These are phyloP conservation scores for Aspergillus novofumigatus DNA, from an alignment of 2,329 filamentous ascomycete genomes.

Conservation along the genomic window DNA sequence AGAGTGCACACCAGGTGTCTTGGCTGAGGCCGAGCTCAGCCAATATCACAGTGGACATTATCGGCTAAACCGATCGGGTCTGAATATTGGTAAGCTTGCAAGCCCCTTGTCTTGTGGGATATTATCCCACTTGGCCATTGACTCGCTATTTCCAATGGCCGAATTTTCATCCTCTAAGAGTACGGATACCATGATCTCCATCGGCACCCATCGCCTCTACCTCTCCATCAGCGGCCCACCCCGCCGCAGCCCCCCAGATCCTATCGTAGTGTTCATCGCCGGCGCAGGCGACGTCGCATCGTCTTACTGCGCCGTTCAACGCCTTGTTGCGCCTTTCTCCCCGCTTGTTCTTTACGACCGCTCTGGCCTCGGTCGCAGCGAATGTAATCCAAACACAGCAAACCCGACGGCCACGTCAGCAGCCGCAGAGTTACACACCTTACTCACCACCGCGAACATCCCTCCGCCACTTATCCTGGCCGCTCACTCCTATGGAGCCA, in stretches of 20 bases:
- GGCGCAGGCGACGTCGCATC: slow-evolving; percentile 35
- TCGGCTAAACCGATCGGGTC: no score
- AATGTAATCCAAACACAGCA: slow-evolving; percentile 14
- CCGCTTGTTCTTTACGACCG: slow-evolving; percentile 36
- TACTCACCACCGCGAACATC: slow-evolving; percentile 22
- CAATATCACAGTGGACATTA: no score
- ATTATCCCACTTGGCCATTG: no score
- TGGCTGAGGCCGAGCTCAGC: no score
- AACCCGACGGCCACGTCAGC: slow-evolving; percentile 20
- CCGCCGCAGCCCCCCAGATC: slow-evolving; percentile 19
- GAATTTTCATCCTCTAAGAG: not conserved
- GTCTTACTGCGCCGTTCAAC: slow-evolving; percentile 30
- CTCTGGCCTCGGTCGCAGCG: slow-evolving; percentile 35
- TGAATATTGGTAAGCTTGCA: no score
- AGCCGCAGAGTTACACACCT: slow-evolving; percentile 28
- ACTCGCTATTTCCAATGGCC: not conserved
- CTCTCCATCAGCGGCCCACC: slow-evolving; percentile 24
- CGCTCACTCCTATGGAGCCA: slow-evolving; percentile 39
- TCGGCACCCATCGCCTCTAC: slow-evolving; percentile 32
- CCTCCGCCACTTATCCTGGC: slow-evolving; percentile 30
- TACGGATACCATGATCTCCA: slow-evolving; percentile 19
- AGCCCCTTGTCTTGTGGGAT: not conserved
- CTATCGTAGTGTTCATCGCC: slow-evolving; percentile 31
- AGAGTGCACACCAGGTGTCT: no score
- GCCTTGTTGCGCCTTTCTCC: slow-evolving; percentile 24